Conservation (phyloP, 2,329 filamentous ascomycete genomes). For the Neurospora sp. region DNA sequence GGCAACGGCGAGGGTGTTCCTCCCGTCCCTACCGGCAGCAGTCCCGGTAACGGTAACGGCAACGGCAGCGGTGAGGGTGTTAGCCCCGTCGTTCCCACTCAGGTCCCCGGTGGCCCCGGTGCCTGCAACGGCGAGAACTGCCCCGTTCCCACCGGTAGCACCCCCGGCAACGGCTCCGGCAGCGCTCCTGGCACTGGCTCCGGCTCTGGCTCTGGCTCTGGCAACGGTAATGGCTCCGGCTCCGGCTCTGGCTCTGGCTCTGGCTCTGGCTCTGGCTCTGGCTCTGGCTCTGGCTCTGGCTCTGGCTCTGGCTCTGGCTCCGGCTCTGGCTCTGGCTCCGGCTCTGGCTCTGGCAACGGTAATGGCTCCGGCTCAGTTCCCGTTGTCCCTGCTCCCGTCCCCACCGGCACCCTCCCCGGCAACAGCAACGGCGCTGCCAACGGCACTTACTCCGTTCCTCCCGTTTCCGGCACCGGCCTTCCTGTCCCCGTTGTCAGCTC, state of each 20-base stretch:
- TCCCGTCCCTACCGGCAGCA: background rate
- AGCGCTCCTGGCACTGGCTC: too few relatives aligned
- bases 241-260: too few relatives aligned
- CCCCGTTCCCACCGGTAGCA: background rate
- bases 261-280: too few relatives aligned
- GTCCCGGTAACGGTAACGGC: constrained; percentile 1
- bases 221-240: too few relatives aligned
- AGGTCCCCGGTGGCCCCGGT: background rate
- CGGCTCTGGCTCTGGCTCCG: too few relatives aligned
- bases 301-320: too few relatives aligned
- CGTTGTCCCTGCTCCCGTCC: background rate
- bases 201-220: too few relatives aligned
- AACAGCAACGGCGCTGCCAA: background rate
- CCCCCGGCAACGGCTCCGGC: background rate
- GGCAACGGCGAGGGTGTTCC: background rate
- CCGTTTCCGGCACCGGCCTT: background rate
- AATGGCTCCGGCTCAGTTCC: constrained; percentile 1
- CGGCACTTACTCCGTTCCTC: background rate
- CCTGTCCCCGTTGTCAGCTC: background rate
- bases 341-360: too few relatives aligned
- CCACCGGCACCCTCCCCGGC: background rate
- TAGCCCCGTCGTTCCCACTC: constrained; percentile 3
- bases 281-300: too few relatives aligned
- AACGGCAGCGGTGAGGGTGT: too few relatives aligned
- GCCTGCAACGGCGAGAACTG: background rate